A percentile compares a stretch with the other conserved stretches of the same genome.
phyloP scores from a whole-genome alignment of 2,329 filamentous ascomycete species.

The Teratosphaeria destructans region DNA sequence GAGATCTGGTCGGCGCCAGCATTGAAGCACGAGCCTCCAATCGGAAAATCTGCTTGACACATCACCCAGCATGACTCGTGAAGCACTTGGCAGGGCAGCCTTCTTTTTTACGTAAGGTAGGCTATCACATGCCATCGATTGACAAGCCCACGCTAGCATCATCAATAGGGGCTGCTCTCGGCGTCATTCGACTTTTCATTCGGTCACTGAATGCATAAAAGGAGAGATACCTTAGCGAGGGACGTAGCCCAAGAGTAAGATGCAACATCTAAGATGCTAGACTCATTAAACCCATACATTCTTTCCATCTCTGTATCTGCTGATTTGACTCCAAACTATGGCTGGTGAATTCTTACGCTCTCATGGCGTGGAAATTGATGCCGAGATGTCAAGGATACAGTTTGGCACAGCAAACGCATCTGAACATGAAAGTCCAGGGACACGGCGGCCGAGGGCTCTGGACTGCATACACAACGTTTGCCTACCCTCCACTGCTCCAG shows the following conservation, averaged over 20 bases:
- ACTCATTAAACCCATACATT: background rate
- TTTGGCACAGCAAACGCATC: background rate
- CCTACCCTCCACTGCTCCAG: constrained; percentile 6
- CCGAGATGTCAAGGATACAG: constrained; percentile 24
- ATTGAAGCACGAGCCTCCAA: background rate
- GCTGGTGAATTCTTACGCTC: constrained; percentile 20
- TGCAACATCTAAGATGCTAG: background rate
- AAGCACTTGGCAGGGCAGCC: background rate
- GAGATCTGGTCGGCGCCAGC: background rate
- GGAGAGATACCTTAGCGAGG: no score
- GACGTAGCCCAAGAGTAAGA: no score
- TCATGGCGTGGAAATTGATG: constrained; percentile 25
- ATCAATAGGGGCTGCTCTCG: no score
- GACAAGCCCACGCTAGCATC: background rate
- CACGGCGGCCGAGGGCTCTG: background rate
- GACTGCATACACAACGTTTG: constrained; percentile 8
- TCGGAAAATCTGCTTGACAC: background rate
- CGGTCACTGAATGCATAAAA: no score
- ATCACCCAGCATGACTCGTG: background rate
- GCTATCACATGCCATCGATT: background rate
- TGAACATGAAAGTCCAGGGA: background rate
- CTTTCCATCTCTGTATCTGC: background rate
- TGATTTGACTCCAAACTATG: constrained; percentile 11
- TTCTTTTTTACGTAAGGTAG: background rate
- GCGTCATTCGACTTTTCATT: no score